Evolutionary conservation across 257 asterid genomes (phyloP).

Genomic region (Mitragyna speciosa): DNA sequence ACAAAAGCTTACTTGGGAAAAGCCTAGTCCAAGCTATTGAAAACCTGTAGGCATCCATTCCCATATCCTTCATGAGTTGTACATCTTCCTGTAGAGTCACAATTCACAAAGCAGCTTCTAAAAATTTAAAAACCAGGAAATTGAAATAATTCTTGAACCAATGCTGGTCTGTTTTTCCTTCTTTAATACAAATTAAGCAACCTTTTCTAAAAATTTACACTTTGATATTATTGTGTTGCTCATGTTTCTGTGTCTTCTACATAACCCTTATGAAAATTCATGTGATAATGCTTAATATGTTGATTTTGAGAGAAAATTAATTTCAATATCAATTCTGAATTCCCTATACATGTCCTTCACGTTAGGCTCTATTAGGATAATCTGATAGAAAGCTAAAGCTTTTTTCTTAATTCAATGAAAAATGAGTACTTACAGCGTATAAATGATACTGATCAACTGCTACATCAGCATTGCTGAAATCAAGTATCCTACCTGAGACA

Average conservation of each 20-base stretch:
- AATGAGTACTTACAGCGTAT: constrained; percentile 34
- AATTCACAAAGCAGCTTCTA: not conserved
- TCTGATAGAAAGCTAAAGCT: not conserved
- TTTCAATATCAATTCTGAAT: no score
- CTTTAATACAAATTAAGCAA: not conserved
- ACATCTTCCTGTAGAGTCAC: constrained; percentile 60
- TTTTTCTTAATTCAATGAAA: not conserved
- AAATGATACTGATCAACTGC: constrained; percentile 79
- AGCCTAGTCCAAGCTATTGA: constrained; percentile 94
- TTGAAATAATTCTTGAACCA: not conserved
- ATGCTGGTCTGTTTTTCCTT: not conserved
- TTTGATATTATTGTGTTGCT: no score
- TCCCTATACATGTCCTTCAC: not conserved
- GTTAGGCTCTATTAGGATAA: not conserved
- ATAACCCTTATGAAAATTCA: not conserved
- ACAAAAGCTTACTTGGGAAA: constrained; percentile 63
- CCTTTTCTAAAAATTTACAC: not conserved
- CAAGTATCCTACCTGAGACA: constrained; percentile 63
- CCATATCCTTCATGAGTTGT: constrained; percentile 74
- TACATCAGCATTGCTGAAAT: constrained; percentile 77
- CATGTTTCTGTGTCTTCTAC: not conserved
- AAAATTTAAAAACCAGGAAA: not conserved
- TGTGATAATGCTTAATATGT: no score
- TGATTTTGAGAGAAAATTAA: no score
- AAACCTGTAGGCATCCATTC: constrained; percentile 92